Base-by-base conservation (phyloP, 2,329 filamentous ascomycete genomes). In the Fusarium sp. region DNA sequence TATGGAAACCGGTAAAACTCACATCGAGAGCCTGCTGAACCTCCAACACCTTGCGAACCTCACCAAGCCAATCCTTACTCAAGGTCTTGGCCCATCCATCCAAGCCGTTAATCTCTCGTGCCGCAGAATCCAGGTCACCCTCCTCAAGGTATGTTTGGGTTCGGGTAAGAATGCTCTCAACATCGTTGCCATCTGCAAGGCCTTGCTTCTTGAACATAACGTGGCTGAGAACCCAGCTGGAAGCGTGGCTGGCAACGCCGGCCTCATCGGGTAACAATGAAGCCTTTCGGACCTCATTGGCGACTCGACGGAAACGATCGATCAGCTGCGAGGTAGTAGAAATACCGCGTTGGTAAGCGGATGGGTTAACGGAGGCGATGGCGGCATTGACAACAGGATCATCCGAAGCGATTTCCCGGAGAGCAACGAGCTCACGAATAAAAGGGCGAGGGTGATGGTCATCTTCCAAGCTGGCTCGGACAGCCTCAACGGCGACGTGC, bases 11-110 rank as follows among this genome's bases (percentile, higher is more conserved):
- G 49, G 36, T 18, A 56, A 63, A 56, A 89, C 92, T 91, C 84
- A 98, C 96, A 84, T 99, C 96, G 79, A 99, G 88, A 79, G 96
- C 96, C 85, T 99, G 96, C 84, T 94, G 92, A 74, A 98, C 96
- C 85, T 99, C 96, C 79, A 99, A 87, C 74, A 97, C 94, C 85
- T 95, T 93, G 81, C 96, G 91, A 72, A 95, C 93, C 87, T 99
- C 96, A 59, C 88, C 89, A 76, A 99, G 84, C 96, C 96, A 99
- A 83, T 99, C 96, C 80, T 93, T 91, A 84, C 94, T 97, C 80
- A 99, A 85, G 45, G 95, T 96, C 88, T 96, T 98, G 54, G 96
- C 95, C 96, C 96, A 99, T 33, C 96, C 96, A 70, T 92, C 89
- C 52, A 99, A 87, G 4, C 91, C 90, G 81, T 98, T 99, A 92